Percentiles rank a stretch among this genome's conserved stretches.
These are phyloP conservation scores for Hypericum androsaemum DNA, from an alignment of 345 rosid species.

Conservation along the genomic window DNA sequence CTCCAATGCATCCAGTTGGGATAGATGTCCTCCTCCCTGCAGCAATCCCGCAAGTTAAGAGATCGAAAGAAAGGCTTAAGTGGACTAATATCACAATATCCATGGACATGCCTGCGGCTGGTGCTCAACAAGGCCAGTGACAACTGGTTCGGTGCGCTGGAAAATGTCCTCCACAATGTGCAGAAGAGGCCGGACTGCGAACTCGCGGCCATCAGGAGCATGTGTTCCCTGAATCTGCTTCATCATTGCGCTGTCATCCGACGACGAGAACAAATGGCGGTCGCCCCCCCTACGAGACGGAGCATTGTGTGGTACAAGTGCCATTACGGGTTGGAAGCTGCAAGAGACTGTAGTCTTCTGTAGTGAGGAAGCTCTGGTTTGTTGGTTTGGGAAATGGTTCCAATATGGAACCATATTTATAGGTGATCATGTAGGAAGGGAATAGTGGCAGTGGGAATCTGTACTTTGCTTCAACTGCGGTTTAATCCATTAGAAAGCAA, in stretches of 20 bases:
- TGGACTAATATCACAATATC: neutral
- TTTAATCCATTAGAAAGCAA: too few relatives aligned
- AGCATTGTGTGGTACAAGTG: neutral
- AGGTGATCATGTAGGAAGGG: too few relatives aligned
- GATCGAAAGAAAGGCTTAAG: too few relatives aligned
- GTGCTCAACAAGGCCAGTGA: conserved; percentile 8
- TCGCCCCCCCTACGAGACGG: conserved; percentile 1
- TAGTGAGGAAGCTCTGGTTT: too few relatives aligned
- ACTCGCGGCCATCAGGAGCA: conserved; percentile 41
- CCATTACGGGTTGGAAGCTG: neutral
- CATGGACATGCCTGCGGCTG: conserved; percentile 12
- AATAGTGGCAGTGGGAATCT: too few relatives aligned
- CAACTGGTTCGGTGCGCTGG: conserved; percentile 20
- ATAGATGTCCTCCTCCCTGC: conserved; percentile 19
- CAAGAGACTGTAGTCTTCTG: neutral
- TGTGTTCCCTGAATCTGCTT: conserved; percentile 53
- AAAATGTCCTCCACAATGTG: conserved; percentile 40
- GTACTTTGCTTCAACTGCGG: too few relatives aligned
- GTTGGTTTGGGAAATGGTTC: too few relatives aligned
- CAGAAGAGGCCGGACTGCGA: conserved; percentile 34
- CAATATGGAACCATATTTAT: too few relatives aligned
- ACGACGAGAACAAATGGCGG: conserved; percentile 25
- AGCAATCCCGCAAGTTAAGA: neutral
- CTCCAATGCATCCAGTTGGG: conserved; percentile 24
- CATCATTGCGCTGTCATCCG: conserved; percentile 45